Base-by-base conservation (phyloP, 2,329 filamentous ascomycete genomes). In the Cercospora brassicicola region DNA sequence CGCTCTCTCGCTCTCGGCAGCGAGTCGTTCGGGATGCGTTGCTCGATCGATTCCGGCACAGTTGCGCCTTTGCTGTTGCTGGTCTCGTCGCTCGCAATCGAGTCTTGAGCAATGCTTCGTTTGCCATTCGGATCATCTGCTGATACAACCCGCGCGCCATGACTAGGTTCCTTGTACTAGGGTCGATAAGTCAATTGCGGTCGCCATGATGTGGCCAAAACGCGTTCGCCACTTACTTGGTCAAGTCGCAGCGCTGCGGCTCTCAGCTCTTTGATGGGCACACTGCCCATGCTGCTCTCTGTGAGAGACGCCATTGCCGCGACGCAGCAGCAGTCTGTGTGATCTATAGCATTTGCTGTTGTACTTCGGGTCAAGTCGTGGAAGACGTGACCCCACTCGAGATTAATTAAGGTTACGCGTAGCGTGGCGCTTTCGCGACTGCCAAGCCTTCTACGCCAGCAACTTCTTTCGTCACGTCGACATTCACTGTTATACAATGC, bases 131-230 rank as follows among this genome's bases (percentile, higher is more conserved):
- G 13, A 26, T 39, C 18, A 15, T 59, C 18, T 20, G 13, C 36
- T 33, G 30, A n/a, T 26, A 26, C 33, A 31, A 30, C 30, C 51
- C 61, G 59, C 31, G 66, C 42, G 67, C 65, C 67, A 55, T 66
- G 66, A 64, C 67, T 64, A 66, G 67, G 67, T 72, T 71, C 65
- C 56, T 65, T 56, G 70, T 75, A 70, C 76, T 75, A 70, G 74
- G 73, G 68, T 75, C 45, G 59, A 72, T 68, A 72, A 72, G 73
- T 76, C 73, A 77, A 70, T 67, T 51, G 51, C 62, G 60, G 66
- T 55, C 51, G 18, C 56, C 62, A 33, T 56, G 31, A 55, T 53
- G 53, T 42, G 42, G 63, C 45, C 33, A 13, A n/a, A 31, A 36
- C 9, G 36, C 23, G 15, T 39, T 53, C 18, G 20, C 63, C 53